Evolutionary conservation across 768 basidiomycete species (phyloP), one percentile per base, ranked within the genome.

Genomic region (Suillus spraguei): DNA sequence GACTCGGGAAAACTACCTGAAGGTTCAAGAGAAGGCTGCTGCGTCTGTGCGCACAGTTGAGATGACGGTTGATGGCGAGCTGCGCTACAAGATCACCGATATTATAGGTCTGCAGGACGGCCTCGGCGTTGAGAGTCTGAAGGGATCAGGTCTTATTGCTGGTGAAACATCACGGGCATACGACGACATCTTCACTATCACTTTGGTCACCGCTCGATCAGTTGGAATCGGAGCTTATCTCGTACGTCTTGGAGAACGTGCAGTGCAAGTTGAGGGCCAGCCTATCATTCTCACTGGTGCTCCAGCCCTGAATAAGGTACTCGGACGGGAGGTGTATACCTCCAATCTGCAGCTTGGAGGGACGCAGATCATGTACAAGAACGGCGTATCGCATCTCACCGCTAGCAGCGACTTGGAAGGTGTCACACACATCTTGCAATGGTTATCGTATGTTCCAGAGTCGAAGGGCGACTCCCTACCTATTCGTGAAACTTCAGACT

Each of bases 361-460:
- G 61, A 99, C 97, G n/a, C 97, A 99, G 73, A 99, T 99, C 82
- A 99, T 99, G 97, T 92, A 95, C 87, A 98, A 98, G 87, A 99
- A 99, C 73, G 97, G 97, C 78, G 93, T 99, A 61, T 97, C 97
- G 5, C 97, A 99, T 75, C 81, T 99, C 63, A 96, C 94, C 4
- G 96, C 97, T 39, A 87, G 87, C 70, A 98, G 95, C 74, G 97
- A 99, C 74, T 81, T 99, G 39, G 94, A 99, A 76, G 97, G 97
- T 63, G 95, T 96, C 17, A 89, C 90, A 32, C 91, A 95, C 64
- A 98, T 99, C 68, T 80, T 98, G 52, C 87, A 95, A 68, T 99
- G 97, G 95, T 74, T 99, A 64, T 92, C 95, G 10, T 99, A 95
- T 75, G 85, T 99, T 2, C 97, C 97, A 11, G 91, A 91, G 70